These are phyloP conservation scores for Hyphodiscus hymeniophilus DNA, from an alignment of 495 filamentous ascomycete species.

Conservation along the genomic window DNA sequence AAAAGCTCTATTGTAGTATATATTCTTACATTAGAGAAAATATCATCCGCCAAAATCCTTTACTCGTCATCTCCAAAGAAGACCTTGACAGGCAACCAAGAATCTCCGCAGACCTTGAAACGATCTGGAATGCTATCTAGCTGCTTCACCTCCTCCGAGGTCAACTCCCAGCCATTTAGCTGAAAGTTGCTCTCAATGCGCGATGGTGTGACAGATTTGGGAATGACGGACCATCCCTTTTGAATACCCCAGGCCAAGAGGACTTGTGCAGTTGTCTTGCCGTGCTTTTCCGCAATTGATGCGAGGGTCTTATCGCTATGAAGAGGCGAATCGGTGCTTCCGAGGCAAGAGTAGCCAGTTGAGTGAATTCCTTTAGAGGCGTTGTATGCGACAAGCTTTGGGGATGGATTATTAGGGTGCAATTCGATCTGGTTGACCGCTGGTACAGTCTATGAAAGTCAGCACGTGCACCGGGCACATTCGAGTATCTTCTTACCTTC, in stretches of 20 bases:
- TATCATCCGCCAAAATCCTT: slow-evolving; percentile 1
- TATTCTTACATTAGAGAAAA: too few species aligned
- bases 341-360: slow-evolving; percentile 68
- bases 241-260: slow-evolving; percentile 70
- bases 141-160: slow-evolving; percentile 53
- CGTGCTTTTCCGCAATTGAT: slow-evolving; percentile 62
- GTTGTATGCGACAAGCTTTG: slow-evolving; percentile 64
- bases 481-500: slow-evolving; percentile 7
- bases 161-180: slow-evolving; percentile 58
- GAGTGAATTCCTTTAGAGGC: slow-evolving; percentile 63
- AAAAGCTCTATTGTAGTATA: too few species aligned
- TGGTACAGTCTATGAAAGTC: slow-evolving; percentile 56
- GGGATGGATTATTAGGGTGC: slow-evolving; percentile 49
- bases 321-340: slow-evolving; percentile 67
- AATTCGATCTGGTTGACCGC: slow-evolving; percentile 89
- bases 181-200: slow-evolving; percentile 66
- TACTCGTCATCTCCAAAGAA: slow-evolving; percentile 86
- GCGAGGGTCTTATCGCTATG: slow-evolving; percentile 59
- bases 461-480: neutral
- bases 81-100: slow-evolving; percentile 67
- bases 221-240: slow-evolving; percentile 66
- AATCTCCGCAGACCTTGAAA: slow-evolving; percentile 67
- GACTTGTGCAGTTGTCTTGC: slow-evolving; percentile 53
- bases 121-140: slow-evolving; percentile 56
- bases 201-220: slow-evolving; percentile 69